Conservation (phyloP, 305 asterid species). For the Fraxinus xanthoxyloides region DNA sequence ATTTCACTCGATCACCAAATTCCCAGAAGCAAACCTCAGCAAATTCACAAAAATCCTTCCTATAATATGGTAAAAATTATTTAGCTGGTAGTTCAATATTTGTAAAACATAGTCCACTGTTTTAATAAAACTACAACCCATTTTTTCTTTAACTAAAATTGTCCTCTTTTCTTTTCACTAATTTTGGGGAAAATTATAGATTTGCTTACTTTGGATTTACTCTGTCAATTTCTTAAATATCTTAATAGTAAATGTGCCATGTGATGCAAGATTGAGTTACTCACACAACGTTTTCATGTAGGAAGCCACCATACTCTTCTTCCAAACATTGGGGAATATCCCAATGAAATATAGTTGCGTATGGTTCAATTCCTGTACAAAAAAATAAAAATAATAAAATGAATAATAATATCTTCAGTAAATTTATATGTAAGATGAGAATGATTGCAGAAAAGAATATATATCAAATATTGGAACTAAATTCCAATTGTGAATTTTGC, state of each 20-base stretch:
- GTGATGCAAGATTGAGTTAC: constrained; percentile 12
- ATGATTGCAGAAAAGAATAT: too few relatives aligned
- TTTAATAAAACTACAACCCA: too few relatives aligned
- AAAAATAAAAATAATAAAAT: too few relatives aligned
- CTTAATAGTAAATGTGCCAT: background rate
- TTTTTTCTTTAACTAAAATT: too few relatives aligned
- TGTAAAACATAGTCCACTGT: too few relatives aligned
- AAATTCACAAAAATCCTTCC: constrained; percentile 37
- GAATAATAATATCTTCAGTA: background rate
- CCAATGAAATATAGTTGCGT: constrained; percentile 38
- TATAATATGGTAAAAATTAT: background rate
- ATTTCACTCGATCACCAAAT: constrained; percentile 53
- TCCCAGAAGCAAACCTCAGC: constrained; percentile 47
- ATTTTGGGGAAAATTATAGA: background rate
- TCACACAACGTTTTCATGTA: constrained; percentile 25
- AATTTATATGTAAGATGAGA: too few relatives aligned
- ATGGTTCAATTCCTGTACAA: constrained; percentile 30
- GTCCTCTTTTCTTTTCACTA: background rate
- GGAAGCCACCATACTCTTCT: constrained; percentile 35
- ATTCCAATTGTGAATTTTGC: too few relatives aligned
- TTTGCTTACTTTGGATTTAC: too few relatives aligned
- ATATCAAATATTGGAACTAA: too few relatives aligned
- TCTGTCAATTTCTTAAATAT: too few relatives aligned
- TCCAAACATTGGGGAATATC: constrained; percentile 39
- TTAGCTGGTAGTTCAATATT: background rate